phyloP scores from a whole-genome alignment of 805 yeast genomes.

The Ogataea zsoltii region DNA sequence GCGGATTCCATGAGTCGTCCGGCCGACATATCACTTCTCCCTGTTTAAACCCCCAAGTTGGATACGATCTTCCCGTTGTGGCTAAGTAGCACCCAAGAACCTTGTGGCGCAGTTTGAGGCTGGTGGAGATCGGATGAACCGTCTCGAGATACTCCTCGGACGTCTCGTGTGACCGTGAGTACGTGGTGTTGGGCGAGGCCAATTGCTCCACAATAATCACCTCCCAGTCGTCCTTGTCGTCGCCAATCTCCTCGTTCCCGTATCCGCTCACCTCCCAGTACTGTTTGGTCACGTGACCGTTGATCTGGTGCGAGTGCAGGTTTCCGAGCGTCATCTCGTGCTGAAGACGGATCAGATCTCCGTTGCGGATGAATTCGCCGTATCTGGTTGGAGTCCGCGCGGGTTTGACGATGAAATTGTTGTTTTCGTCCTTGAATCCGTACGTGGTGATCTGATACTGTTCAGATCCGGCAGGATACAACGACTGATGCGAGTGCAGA shows the following conservation, averaged over 20 bases:
- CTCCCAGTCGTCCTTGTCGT: conserved; percentile 74
- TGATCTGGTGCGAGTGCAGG: conserved; percentile 69
- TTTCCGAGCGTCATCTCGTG: conserved; percentile 66
- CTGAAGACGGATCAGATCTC: conserved; percentile 59
- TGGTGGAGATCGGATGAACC: conserved; percentile 80
- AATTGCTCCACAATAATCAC: conserved; percentile 65
- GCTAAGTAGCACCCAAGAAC: conserved; percentile 81
- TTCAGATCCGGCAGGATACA: conserved; percentile 86
- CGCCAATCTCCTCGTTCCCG: conserved; percentile 66
- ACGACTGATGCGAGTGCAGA: conserved; percentile 83
- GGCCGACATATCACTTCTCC: conserved; percentile 79
- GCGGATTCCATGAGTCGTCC: conserved; percentile 33
- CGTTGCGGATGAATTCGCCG: conserved; percentile 46
- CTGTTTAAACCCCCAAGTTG: conserved; percentile 98
- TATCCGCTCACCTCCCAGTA: conserved; percentile 67
- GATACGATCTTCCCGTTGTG: conserved; percentile 77
- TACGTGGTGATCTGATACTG: conserved; percentile 97
- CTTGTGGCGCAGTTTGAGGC: conserved; percentile 72
- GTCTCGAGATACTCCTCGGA: conserved; percentile 45
- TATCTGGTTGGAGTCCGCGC: conserved; percentile 33
- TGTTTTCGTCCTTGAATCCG: conserved; percentile 86
- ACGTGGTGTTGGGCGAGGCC: conserved; percentile 31
- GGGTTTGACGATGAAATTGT: conserved; percentile 58
- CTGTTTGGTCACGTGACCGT: conserved; percentile 58
- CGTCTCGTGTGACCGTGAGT: conserved; percentile 25